phyloP scores from a whole-genome alignment of 2,329 filamentous ascomycete species.

The Colletotrichum paranaense region DNA sequence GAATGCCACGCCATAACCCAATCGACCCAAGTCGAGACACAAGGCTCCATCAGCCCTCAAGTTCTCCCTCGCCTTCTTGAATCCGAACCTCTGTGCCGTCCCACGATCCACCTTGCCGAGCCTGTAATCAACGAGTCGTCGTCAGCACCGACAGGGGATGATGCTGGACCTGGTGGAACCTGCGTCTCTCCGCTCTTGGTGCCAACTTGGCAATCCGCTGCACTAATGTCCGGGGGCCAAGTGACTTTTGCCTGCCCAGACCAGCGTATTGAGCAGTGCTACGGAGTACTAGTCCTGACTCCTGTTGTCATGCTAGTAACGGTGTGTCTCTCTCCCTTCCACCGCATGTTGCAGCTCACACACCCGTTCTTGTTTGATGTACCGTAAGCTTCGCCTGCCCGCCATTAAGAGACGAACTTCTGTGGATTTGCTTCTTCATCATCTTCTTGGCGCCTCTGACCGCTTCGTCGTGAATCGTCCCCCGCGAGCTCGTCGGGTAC shows the following conservation, averaged over 20 bases:
- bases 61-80: constrained; percentile 21
- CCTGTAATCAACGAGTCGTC: constrained; percentile 35
- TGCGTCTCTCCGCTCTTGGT: constrained; percentile 30
- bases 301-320: not conserved
- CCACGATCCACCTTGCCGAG: constrained; percentile 32
- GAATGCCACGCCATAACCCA: constrained; percentile 3
- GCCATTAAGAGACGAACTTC: not conserved
- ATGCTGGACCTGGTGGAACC: constrained; percentile 19
- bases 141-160: constrained; percentile 29
- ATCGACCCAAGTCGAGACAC: constrained; percentile 4
- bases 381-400: not conserved
- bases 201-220: constrained; percentile 30
- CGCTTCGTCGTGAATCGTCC: not conserved
- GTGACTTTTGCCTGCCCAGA: not conserved
- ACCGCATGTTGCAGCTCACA: constrained; percentile 10
- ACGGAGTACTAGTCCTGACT: not conserved
- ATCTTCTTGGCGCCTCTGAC: constrained; percentile 13
- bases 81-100: constrained; percentile 15
- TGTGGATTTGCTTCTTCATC: not conserved
- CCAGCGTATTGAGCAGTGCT: not conserved
- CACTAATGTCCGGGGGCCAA: not conserved
- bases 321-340: constrained; percentile 13
- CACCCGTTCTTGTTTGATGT: constrained; percentile 11
- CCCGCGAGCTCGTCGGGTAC: not conserved
- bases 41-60: not conserved